Evolutionary conservation across 345 rosid genomes (phyloP).

Genomic region (Rubroshorea leprosula): DNA sequence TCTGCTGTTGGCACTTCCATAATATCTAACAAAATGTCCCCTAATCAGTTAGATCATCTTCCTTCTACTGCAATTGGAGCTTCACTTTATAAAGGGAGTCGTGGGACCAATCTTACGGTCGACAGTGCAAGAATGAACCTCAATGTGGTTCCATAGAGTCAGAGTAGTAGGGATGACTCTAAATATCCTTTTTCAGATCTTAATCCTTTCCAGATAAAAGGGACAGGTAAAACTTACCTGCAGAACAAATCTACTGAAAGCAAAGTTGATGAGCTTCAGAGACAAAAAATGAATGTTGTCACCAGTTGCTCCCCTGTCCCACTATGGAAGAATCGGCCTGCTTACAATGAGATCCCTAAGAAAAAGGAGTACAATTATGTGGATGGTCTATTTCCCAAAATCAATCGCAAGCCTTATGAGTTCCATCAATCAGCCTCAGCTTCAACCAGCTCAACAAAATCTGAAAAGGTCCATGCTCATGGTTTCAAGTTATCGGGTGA

Average conservation of each 20-base stretch:
- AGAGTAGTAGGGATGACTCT: conserved; percentile 60
- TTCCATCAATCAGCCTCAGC: conserved; percentile 44
- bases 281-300: conserved; percentile 43
- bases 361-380: conserved; percentile 62
- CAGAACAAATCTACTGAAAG: conserved; percentile 48
- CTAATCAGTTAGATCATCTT: conserved; percentile 49
- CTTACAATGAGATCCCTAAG: conserved; percentile 75
- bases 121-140: conserved; percentile 62
- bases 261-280: conserved; percentile 53
- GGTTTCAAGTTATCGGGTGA: conserved; percentile 34
- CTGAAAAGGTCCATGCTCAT: conserved; percentile 38
- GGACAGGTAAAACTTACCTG: conserved; percentile 55
- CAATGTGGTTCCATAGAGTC: conserved; percentile 67
- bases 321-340: conserved; percentile 75
- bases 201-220: conserved; percentile 63
- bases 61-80: conserved; percentile 42
- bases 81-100: conserved; percentile 51
- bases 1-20: conserved; percentile 52
- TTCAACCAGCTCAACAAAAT: conserved; percentile 40
- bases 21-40: conserved; percentile 31
- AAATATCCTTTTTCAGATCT: conserved; percentile 86
- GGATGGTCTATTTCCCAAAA: conserved; percentile 66
- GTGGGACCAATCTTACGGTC: conserved; percentile 45
- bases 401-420: conserved; percentile 54
- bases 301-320: conserved; percentile 72